phyloP scores from a whole-genome alignment of 139 green algal genomes.

The Chlorella sp. region DNA sequence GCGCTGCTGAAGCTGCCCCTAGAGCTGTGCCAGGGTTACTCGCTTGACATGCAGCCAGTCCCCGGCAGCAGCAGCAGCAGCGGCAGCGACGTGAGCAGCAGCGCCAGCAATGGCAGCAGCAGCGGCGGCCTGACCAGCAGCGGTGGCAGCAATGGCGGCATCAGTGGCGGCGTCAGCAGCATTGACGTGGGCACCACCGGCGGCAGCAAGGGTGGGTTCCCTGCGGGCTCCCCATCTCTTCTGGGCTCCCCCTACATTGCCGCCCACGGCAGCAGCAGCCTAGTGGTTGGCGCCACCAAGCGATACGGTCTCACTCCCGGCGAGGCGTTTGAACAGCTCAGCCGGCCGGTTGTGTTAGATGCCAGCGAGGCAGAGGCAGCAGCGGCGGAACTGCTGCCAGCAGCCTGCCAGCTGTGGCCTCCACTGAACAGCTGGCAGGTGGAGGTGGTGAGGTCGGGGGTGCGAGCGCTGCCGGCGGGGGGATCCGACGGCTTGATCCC shows the following conservation, averaged over 20 bases:
- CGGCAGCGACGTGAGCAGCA: neutral
- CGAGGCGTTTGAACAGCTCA: conserved; percentile 51
- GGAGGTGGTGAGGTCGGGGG: conserved; percentile 51
- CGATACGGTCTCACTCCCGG: conserved; percentile 56
- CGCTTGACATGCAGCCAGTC: conserved; percentile 56
- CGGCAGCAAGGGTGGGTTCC: conserved; percentile 27
- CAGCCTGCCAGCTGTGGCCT: conserved; percentile 59
- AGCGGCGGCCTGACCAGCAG: neutral
- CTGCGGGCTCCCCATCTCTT: conserved; percentile 65
- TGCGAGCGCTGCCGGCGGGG: conserved; percentile 75
- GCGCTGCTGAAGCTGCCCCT: conserved; percentile 50
- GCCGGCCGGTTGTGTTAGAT: neutral
- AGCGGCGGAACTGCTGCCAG: conserved; percentile 44
- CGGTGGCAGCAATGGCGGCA: neutral
- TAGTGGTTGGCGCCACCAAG: conserved; percentile 82
- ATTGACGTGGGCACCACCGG: neutral
- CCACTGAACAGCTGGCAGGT: conserved; percentile 55
- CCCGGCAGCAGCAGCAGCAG: neutral
- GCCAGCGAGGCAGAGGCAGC: conserved; percentile 10
- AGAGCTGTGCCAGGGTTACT: conserved; percentile 71
- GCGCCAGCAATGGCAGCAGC: neutral
- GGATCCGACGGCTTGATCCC: conserved; percentile 72
- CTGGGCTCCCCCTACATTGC: conserved; percentile 83
- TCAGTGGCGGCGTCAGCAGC: neutral
- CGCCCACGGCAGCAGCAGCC: conserved; percentile 37